These are phyloP conservation scores for Penicillium oxalicum DNA, from an alignment of 2,329 filamentous ascomycete species.

Conservation along the genomic window DNA sequence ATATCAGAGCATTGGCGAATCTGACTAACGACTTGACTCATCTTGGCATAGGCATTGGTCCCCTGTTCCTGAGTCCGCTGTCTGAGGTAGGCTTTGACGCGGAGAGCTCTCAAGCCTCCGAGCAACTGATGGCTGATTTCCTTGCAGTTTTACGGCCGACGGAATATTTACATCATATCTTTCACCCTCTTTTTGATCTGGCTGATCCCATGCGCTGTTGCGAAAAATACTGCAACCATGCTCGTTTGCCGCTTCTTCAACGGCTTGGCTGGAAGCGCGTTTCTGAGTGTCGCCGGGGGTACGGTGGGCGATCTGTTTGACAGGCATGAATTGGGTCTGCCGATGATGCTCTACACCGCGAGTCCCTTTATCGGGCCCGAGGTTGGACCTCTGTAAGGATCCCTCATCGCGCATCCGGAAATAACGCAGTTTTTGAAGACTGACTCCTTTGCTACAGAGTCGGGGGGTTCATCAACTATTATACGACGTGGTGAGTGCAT, in stretches of 20 bases:
- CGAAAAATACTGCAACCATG: conserved; percentile 75
- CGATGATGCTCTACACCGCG: conserved; percentile 77
- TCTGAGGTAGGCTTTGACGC: conserved; percentile 45
- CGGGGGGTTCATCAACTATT: conserved; percentile 78
- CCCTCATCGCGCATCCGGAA: background rate
- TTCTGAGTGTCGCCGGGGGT: conserved; percentile 67
- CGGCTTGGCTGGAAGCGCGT: conserved; percentile 45
- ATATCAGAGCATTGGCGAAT: background rate
- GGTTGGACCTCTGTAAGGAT: conserved; percentile 46
- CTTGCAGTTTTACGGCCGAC: conserved; percentile 65
- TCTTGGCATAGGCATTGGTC: conserved; percentile 47
- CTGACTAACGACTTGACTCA: conserved; percentile 7
- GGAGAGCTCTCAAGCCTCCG: background rate
- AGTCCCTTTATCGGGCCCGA: conserved; percentile 54
- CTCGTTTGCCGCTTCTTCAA: conserved; percentile 69
- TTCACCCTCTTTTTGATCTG: conserved; percentile 72
- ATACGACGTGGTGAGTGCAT: conserved; percentile 52
- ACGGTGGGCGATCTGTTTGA: conserved; percentile 77
- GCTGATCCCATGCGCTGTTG: conserved; percentile 74
- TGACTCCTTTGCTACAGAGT: conserved; percentile 36
- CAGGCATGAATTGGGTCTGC: conserved; percentile 62
- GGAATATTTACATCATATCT: conserved; percentile 71
- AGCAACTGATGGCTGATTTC: conserved; percentile 1
- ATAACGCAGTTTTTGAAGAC: background rate
- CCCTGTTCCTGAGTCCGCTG: conserved; percentile 58